Conservation (phyloP, 148 eudicot genomes). For the Beta vulgaris region DNA sequence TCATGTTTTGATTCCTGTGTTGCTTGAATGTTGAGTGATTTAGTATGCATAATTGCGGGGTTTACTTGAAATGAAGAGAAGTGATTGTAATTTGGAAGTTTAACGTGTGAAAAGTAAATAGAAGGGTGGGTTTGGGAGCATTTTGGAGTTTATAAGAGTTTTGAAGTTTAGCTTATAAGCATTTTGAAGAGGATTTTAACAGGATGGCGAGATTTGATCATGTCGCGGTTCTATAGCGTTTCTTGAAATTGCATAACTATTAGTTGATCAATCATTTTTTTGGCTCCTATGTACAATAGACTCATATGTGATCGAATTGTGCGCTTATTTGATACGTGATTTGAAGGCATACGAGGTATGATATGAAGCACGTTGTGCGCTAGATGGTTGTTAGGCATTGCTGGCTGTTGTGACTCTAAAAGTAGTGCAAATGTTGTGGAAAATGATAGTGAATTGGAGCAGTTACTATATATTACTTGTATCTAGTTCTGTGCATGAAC, state of each 20-base stretch:
- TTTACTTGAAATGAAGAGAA: not conserved
- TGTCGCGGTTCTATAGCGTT: not conserved
- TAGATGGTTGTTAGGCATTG: not conserved
- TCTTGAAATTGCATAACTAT: not conserved
- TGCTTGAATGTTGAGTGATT: not conserved
- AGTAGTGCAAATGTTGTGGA: not conserved
- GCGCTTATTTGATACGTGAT: not conserved
- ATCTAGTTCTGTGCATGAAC: no score
- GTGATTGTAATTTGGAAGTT: not conserved
- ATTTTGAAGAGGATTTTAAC: not conserved
- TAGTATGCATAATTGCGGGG: not conserved
- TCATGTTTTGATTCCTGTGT: not conserved
- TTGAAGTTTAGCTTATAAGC: not conserved
- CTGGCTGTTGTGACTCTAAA: no score
- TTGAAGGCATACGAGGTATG: not conserved
- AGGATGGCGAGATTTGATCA: not conserved
- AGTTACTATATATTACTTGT: no score
- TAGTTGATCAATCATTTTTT: not conserved
- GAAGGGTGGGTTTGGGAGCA: not conserved
- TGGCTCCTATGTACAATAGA: not conserved
- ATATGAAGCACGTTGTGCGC: not conserved
- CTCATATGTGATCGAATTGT: not conserved
- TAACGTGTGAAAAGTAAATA: not conserved
- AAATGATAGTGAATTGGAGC: no score
- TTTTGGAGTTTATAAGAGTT: not conserved